Percentiles rank a stretch among this genome's conserved stretches.
Evolutionary conservation across 306 rosid genomes (phyloP).

Genomic region (Rubus parviflorus): DNA sequence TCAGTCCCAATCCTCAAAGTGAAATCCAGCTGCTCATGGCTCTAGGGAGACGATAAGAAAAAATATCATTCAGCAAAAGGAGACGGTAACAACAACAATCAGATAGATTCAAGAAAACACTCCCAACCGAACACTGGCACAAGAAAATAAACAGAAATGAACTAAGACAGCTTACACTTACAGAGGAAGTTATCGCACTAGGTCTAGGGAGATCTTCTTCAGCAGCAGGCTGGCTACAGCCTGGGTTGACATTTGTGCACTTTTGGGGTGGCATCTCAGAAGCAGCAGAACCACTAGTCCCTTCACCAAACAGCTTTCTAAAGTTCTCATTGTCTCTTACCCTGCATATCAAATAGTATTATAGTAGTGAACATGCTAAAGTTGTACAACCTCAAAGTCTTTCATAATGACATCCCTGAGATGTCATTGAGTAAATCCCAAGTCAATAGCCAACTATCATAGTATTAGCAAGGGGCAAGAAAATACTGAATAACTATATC

Average conservation of each 20-base stretch:
- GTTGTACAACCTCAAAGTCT: too few species aligned
- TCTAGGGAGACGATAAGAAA: background rate
- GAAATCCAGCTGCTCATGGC: slow-evolving; percentile 3
- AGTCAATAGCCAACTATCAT: too few species aligned
- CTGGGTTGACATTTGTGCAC: slow-evolving; percentile 52
- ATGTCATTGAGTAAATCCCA: too few species aligned
- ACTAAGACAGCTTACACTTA: slow-evolving; percentile 7
- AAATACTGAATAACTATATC: too few species aligned
- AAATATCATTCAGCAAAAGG: background rate
- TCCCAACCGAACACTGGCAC: background rate
- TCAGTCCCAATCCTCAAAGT: background rate
- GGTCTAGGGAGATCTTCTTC: slow-evolving; percentile 52
- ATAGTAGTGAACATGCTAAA: too few species aligned
- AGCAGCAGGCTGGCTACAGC: slow-evolving; percentile 61
- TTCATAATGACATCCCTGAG: too few species aligned
- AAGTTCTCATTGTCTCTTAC: background rate
- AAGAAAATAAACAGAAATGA: background rate
- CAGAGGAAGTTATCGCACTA: slow-evolving; percentile 34
- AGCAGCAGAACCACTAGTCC: slow-evolving; percentile 43
- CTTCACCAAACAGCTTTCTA: slow-evolving; percentile 22
- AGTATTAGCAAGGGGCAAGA: too few species aligned
- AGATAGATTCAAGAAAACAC: background rate
- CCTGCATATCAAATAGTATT: slow-evolving; percentile 6
- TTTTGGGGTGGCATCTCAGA: slow-evolving; percentile 50
- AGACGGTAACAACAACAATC: background rate